phyloP scores from a whole-genome alignment of 1,284 basidiomycete genomes.

The Marasmius oreades region DNA sequence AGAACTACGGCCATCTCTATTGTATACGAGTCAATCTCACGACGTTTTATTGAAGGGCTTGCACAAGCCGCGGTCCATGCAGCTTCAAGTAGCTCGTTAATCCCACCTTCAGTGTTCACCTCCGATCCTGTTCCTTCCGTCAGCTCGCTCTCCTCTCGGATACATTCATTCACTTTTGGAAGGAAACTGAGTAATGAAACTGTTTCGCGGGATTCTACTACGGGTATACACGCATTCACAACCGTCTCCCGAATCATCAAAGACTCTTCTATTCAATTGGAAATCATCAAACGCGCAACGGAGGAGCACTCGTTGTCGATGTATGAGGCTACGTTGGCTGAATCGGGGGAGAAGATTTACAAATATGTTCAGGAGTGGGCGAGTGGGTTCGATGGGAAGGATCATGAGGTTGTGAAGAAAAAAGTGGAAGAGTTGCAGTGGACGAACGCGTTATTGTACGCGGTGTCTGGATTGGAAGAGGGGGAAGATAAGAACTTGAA shows the following conservation, averaged over 20 bases:
- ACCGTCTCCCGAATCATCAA: conserved; percentile 44
- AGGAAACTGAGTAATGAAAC: background rate
- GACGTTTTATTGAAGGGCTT: conserved; percentile 30
- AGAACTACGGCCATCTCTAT: background rate
- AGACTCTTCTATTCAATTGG: conserved; percentile 33
- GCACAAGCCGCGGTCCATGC: conserved; percentile 40
- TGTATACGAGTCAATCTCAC: background rate
- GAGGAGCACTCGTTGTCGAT: conserved; percentile 17
- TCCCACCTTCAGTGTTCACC: conserved; percentile 19
- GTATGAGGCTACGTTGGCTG: conserved; percentile 25
- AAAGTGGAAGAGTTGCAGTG: conserved; percentile 49
- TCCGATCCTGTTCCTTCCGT: conserved; percentile 8
- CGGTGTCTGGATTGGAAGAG: conserved; percentile 34
- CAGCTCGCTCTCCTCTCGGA: conserved; percentile 4
- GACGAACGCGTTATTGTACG: conserved; percentile 40
- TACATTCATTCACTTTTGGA: conserved; percentile 18
- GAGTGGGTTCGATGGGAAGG: conserved; percentile 22
- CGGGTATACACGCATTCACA: conserved; percentile 34
- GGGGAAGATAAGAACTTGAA: conserved; percentile 29
- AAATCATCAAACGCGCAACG: conserved; percentile 10
- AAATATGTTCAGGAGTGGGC: conserved; percentile 50
- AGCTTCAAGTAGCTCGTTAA: conserved; percentile 19
- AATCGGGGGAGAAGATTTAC: conserved; percentile 37
- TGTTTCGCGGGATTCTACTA: conserved; percentile 8
- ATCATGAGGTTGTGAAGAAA: conserved; percentile 31